Conservation (phyloP, 2,329 filamentous ascomycete genomes). For the Gnomoniopsis smithogilvyi region DNA sequence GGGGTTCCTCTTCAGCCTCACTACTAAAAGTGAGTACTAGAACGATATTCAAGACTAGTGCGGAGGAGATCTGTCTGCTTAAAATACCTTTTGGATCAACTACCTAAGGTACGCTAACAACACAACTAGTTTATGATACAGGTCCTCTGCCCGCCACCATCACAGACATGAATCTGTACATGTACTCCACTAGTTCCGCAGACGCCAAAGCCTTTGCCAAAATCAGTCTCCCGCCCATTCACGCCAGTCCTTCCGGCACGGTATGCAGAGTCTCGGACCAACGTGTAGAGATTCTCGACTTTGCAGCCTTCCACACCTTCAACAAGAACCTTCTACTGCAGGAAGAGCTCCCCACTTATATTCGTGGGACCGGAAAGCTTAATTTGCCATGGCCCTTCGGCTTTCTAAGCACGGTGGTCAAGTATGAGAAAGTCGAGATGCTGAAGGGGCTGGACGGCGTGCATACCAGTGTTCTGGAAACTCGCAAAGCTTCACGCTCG, state of each 20-base stretch:
- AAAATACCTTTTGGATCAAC: too few relatives aligned
- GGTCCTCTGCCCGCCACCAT: constrained; percentile 4
- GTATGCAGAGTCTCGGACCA: constrained; percentile 1
- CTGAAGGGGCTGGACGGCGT: constrained; percentile 8
- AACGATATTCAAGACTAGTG: too few relatives aligned
- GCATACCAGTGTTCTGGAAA: constrained; percentile 5
- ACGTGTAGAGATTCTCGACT: constrained; percentile 6
- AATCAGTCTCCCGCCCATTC: not conserved
- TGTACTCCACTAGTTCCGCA: constrained; percentile 1
- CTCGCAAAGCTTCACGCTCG: constrained; percentile 1
- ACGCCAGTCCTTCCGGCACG: constrained; percentile 5
- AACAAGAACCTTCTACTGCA: constrained; percentile 9
- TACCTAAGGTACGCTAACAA: too few relatives aligned
- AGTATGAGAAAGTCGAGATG: constrained; percentile 8
- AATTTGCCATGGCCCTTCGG: not conserved
- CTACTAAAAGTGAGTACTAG: not conserved
- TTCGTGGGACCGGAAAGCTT: not conserved
- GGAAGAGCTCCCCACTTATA: constrained; percentile 5
- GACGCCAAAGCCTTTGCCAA: constrained; percentile 1
- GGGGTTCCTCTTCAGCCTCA: constrained; percentile 5
- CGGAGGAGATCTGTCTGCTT: too few relatives aligned
- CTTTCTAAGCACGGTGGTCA: not conserved
- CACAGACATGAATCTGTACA: constrained; percentile 1
- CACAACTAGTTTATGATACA: constrained; percentile 1
- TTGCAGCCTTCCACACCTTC: constrained; percentile 2